Percentiles rank a stretch among this genome's conserved stretches.
Evolutionary conservation across 306 rosid genomes (phyloP).

Genomic region (Glycine tomentella): DNA sequence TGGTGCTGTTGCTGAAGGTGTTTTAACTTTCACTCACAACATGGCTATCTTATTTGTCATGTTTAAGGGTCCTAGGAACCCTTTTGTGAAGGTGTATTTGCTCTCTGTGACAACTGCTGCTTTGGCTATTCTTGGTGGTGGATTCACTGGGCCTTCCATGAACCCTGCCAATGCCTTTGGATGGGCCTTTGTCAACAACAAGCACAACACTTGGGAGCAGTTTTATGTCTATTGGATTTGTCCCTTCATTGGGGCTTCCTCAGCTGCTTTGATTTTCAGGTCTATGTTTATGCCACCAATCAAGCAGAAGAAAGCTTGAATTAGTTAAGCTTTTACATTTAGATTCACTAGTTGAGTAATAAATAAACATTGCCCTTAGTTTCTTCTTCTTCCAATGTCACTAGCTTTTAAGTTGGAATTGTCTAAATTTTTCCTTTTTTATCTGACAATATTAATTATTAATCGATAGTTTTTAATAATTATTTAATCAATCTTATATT

Average conservation of each 20-base stretch:
- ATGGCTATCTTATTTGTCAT: conserved; percentile 55
- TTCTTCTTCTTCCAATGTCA: background rate
- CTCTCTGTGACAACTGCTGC: conserved; percentile 54
- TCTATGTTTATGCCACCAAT: conserved; percentile 51
- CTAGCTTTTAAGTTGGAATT: too few species aligned
- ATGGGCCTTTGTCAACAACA: conserved; percentile 67
- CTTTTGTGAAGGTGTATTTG: conserved; percentile 59
- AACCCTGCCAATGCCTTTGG: conserved; percentile 84
- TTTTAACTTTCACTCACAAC: conserved; percentile 52
- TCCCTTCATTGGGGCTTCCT: conserved; percentile 61
- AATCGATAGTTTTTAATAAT: too few species aligned
- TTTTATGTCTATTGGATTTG: conserved; percentile 74
- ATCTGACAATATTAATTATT: too few species aligned
- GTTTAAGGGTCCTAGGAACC: conserved; percentile 61
- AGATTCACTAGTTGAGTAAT: background rate
- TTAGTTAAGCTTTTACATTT: background rate
- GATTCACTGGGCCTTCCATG: conserved; percentile 72
- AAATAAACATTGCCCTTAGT: background rate
- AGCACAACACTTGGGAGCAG: conserved; percentile 66
- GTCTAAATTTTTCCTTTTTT: too few species aligned
- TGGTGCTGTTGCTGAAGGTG: conserved; percentile 70
- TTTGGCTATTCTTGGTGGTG: conserved; percentile 57
- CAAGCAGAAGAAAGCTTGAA: conserved; percentile 74
- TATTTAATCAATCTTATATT: background rate
- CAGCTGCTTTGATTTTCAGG: conserved; percentile 57